phyloP scores from a whole-genome alignment of 2,329 filamentous ascomycete genomes.

The Rhynchosporium graminicola region DNA sequence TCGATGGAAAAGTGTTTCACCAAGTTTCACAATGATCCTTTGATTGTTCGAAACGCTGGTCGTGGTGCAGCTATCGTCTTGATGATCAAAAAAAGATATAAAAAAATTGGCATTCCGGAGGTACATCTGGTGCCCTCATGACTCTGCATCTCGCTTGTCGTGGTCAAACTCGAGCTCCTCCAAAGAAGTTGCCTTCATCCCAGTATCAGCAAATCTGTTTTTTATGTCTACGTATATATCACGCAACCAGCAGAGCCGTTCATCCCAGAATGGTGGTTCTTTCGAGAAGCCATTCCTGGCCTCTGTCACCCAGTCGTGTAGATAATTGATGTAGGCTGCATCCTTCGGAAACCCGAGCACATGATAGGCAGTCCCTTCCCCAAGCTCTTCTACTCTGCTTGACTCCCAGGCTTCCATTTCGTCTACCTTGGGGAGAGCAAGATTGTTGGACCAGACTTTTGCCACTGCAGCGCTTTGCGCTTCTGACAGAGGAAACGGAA shows the following conservation, averaged over 20 bases:
- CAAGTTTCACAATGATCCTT: slow-evolving; percentile 2
- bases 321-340: slow-evolving; percentile 67
- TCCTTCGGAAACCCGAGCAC: slow-evolving; percentile 59
- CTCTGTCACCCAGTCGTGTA: slow-evolving; percentile 65
- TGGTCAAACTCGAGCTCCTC: slow-evolving; percentile 72
- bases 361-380: slow-evolving; percentile 50
- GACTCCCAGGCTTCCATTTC: slow-evolving; percentile 73
- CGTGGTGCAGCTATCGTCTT: background rate
- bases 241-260: slow-evolving; percentile 71
- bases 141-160: slow-evolving; percentile 19
- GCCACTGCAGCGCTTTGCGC: slow-evolving; percentile 76
- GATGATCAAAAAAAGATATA: background rate
- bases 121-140: background rate
- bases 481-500: slow-evolving; percentile 83
- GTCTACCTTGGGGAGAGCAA: slow-evolving; percentile 60
- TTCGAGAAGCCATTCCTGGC: slow-evolving; percentile 55
- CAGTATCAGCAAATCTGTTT: slow-evolving; percentile 67
- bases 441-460: slow-evolving; percentile 71
- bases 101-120: background rate
- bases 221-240: slow-evolving; percentile 69
- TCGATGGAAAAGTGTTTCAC: background rate
- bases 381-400: slow-evolving; percentile 43
- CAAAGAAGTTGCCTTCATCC: slow-evolving; percentile 63
- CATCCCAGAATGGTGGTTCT: slow-evolving; percentile 69
- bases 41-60: background rate